Base-by-base conservation (phyloP, 768 basidiomycete species). In the Coprinopsis marcescibilis region DNA sequence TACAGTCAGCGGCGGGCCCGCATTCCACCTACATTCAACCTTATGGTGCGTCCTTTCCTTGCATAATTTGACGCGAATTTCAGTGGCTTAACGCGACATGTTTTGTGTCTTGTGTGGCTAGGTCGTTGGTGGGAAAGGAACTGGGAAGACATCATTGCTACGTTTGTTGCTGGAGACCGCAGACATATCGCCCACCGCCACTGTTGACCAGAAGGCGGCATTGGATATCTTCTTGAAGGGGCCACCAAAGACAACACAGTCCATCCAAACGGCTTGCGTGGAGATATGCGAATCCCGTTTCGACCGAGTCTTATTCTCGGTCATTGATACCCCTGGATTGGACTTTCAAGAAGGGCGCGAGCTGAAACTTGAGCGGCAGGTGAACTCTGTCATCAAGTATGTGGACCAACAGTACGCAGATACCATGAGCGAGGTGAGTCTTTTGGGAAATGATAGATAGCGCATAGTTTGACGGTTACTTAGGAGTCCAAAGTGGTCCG, bases 401-500 rank as follows among this genome's bases (percentile, higher is more conserved):
- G 66, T 92, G 5, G 90, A 92, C 52, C 68, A 76, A 3, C 86
- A 85, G 57, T 92, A 83, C 60, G 84, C 85, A 11, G 87, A 91
- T 55, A 90, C 89, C 1, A 82, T 93, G 81, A 86, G 74, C 58
- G 89, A 92, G 72, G 89, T 87, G 50, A 52, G 75, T 26, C 36
- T 43, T 49, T 32, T 27, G 26, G 12, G 10, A n/a, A 42, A 21
- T 26, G 17, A 37, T 43, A 29, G 42, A 38, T 34, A 46, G 23
- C 5, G 15, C 46, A 32, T 53, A 19, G 43, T 6, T 43, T 41
- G 39, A 40, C 37, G 5, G 36, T 32, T 47, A 23, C n/a, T 24
- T 45, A 90, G 89, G 89, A 92, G 71, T 86, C 85, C 46, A 93
- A 92, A 72, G 89, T 93, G 33, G 70, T 91, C 43, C 79, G 89